phyloP scores from a whole-genome alignment of 1,284 basidiomycete genomes.

The Ganoderma multipileum region DNA sequence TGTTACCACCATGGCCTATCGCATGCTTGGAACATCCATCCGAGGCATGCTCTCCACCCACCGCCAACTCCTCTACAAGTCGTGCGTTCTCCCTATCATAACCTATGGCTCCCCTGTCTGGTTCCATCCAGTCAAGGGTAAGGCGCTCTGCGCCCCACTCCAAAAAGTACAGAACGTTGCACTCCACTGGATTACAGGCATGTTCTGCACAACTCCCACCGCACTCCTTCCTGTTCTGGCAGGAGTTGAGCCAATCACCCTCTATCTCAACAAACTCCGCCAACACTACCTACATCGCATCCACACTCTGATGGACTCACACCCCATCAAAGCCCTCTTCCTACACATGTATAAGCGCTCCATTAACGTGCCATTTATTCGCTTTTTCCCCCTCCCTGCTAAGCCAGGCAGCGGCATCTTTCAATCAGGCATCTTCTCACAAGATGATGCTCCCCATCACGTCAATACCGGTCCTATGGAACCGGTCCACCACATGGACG shows the following conservation, averaged over 20 bases:
- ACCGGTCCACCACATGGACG: neutral
- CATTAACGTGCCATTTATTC: neutral
- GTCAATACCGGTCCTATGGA: neutral
- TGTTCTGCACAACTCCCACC: slow-evolving; percentile 25
- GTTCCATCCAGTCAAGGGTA: too few species aligned
- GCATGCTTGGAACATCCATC: too few species aligned
- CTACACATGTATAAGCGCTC: neutral
- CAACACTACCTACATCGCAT: neutral
- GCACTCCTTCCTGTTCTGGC: neutral
- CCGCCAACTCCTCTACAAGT: too few species aligned
- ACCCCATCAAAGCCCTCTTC: too few species aligned
- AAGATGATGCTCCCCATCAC: neutral
- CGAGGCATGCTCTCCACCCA: too few species aligned
- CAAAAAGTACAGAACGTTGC: slow-evolving; percentile 20
- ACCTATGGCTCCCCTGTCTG: too few species aligned
- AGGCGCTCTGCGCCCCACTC: too few species aligned
- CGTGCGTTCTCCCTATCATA: too few species aligned
- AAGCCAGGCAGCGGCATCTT: neutral
- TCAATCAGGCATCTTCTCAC: neutral
- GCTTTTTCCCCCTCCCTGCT: neutral
- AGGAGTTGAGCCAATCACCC: neutral
- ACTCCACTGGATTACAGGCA: slow-evolving; percentile 27
- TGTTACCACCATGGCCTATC: slow-evolving; percentile 35
- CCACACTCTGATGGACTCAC: neutral
- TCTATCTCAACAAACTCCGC: neutral